Percentiles rank a stretch among this genome's conserved stretches.
These are phyloP conservation scores for Benincasa hispida DNA, from an alignment of 306 rosid species.

Conservation along the genomic window DNA sequence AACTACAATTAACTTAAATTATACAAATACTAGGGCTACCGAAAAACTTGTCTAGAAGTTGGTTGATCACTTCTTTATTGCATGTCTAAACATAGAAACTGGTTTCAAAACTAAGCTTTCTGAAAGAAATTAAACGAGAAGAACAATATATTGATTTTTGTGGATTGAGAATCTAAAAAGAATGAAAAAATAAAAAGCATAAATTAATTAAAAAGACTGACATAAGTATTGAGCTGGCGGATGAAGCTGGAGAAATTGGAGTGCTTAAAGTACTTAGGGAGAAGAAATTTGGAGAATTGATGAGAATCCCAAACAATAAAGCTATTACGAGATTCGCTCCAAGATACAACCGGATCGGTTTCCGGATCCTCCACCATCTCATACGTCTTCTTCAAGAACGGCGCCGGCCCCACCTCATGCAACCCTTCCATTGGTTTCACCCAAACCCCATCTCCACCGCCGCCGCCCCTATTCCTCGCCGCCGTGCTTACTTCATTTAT, in stretches of 20 bases:
- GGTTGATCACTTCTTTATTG: no score
- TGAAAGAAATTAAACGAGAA: no score
- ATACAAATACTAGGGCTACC: no score
- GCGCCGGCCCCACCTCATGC: conserved; percentile 58
- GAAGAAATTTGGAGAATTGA: conserved; percentile 52
- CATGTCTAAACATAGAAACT: neutral
- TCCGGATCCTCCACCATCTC: conserved; percentile 84
- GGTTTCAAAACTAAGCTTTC: no score
- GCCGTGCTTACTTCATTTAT: conserved; percentile 15
- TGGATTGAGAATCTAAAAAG: no score
- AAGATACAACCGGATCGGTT: conserved; percentile 65
- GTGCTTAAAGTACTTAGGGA: conserved; percentile 79
- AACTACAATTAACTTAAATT: no score
- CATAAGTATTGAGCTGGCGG: conserved; percentile 95
- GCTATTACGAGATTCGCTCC: conserved; percentile 52
- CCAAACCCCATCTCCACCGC: neutral
- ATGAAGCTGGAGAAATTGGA: conserved; percentile 89
- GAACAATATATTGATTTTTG: no score
- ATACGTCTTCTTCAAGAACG: conserved; percentile 73
- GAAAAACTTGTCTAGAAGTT: no score
- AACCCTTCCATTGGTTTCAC: conserved; percentile 72
- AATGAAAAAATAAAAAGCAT: no score
- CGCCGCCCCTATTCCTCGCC: neutral
- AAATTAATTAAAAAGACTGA: conserved; percentile 11
- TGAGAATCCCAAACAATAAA: conserved; percentile 81